These are phyloP conservation scores for Strobilomyces confusus DNA, from an alignment of 768 basidiomycete species.

Conservation along the genomic window DNA sequence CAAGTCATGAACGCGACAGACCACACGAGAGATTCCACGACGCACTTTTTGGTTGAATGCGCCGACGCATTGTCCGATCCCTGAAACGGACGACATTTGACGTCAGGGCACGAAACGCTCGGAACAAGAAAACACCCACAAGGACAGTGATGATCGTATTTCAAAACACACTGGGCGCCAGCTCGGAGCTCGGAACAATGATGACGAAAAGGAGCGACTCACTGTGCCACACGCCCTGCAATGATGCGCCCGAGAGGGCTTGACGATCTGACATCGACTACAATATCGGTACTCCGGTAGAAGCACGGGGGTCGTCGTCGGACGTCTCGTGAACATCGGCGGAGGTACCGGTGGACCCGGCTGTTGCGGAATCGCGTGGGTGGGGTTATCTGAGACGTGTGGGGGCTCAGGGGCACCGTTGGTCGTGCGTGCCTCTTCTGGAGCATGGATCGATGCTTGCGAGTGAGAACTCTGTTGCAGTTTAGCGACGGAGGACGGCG, in stretches of 20 bases:
- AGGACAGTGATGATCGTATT: conserved; percentile 88
- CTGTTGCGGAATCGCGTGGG: conserved; percentile 10
- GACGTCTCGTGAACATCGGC: conserved; percentile 27
- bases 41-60: conserved; percentile 85
- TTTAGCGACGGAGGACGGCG: conserved; percentile 12
- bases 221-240: conserved; percentile 82
- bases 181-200: neutral
- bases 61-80: conserved; percentile 95
- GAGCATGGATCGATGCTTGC: conserved; percentile 14
- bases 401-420: conserved; percentile 11
- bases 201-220: conserved; percentile 25
- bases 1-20: neutral
- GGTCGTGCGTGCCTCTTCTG: conserved; percentile 19
- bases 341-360: conserved; percentile 7
- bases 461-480: conserved; percentile 13
- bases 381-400: conserved; percentile 4
- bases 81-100: conserved; percentile 30
- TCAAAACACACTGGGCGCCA: conserved; percentile 61
- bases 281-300: conserved; percentile 69
- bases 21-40: neutral
- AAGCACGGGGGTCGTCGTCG: conserved; percentile 45
- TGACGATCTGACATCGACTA: conserved; percentile 54
- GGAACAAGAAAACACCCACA: conserved; percentile 44
- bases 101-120: neutral
- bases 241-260: conserved; percentile 76